A percentile compares a stretch with the other conserved stretches of the same genome.
These are phyloP conservation scores for Bruguiera parviflora DNA, from an alignment of 345 rosid genomes.

Conservation along the genomic window DNA sequence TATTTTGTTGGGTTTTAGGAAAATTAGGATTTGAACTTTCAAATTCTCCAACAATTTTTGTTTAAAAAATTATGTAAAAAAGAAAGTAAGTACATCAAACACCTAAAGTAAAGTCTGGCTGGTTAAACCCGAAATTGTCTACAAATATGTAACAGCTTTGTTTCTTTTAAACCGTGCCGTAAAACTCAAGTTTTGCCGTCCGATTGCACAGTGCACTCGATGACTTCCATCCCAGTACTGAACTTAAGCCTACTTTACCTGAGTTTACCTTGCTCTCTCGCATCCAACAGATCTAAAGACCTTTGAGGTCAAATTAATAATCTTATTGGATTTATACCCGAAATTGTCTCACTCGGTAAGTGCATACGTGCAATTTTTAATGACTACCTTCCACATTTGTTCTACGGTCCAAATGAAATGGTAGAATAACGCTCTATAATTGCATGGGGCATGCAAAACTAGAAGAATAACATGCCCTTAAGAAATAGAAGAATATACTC, in stretches of 20 bases:
- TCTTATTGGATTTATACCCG: conserved; percentile 28
- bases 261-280: too few species aligned
- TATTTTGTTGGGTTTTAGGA: too few species aligned
- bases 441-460: conserved; percentile 52
- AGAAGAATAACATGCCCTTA: not conserved
- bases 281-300: too few species aligned
- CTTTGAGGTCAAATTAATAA: conserved; percentile 15
- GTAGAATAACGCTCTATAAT: not conserved
- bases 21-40: too few species aligned
- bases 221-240: conserved; percentile 6
- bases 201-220: too few species aligned
- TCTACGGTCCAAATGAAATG: not conserved
- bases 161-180: too few species aligned
- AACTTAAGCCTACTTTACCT: not conserved
- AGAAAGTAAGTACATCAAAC: not conserved
- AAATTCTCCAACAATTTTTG: too few species aligned
- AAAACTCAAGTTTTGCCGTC: too few species aligned
- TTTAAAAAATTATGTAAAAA: too few species aligned
- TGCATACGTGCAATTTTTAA: conserved; percentile 4
- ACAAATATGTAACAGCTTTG: too few species aligned
- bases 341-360: conserved; percentile 25
- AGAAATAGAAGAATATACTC: conserved; percentile 4
- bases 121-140: too few species aligned
- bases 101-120: not conserved
- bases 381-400: not conserved